Evolutionary conservation across 371 early-diverging fungal species (phyloP).

Genomic region (Haplosporangium sp.): DNA sequence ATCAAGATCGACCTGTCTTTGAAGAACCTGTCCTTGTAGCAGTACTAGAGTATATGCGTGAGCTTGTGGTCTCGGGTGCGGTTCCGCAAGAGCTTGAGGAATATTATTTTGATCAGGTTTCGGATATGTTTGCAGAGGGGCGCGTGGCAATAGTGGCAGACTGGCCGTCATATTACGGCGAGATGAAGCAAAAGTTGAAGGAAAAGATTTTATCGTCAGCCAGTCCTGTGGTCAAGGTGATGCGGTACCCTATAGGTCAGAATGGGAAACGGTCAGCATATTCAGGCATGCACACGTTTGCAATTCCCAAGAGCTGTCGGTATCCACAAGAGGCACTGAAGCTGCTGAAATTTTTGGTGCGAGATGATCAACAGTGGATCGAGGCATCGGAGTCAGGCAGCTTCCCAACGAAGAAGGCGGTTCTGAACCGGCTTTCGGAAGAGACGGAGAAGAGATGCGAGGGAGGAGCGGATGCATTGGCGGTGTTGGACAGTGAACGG

Average conservation of each 20-base stretch:
- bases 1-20: slow-evolving; percentile 18
- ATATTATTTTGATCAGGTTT: slow-evolving; percentile 42
- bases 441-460: slow-evolving; percentile 3
- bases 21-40: slow-evolving; percentile 17
- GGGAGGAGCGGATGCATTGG: not conserved
- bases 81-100: slow-evolving; percentile 31
- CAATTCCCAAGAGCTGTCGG: slow-evolving; percentile 29
- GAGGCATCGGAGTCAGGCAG: slow-evolving; percentile 43
- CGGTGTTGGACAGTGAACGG: slow-evolving; percentile 23
- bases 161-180: slow-evolving; percentile 39
- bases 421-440: slow-evolving; percentile 22
- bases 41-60: slow-evolving; percentile 25
- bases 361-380: slow-evolving; percentile 44
- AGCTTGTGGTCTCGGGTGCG: slow-evolving; percentile 14
- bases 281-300: slow-evolving; percentile 48
- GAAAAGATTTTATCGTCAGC: not conserved
- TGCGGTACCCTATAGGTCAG: slow-evolving; percentile 27
- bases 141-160: slow-evolving; percentile 38
- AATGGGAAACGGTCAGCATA: slow-evolving; percentile 34
- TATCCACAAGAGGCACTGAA: slow-evolving; percentile 7
- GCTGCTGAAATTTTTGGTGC: slow-evolving; percentile 36
- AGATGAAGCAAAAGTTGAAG: slow-evolving; percentile 19
- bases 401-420: slow-evolving; percentile 42
- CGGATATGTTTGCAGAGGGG: slow-evolving; percentile 30
- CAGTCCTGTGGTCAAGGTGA: slow-evolving; percentile 19